Base-by-base conservation (phyloP, 352 stramenopile genomes). In the Globisporangium heterothallicum region DNA sequence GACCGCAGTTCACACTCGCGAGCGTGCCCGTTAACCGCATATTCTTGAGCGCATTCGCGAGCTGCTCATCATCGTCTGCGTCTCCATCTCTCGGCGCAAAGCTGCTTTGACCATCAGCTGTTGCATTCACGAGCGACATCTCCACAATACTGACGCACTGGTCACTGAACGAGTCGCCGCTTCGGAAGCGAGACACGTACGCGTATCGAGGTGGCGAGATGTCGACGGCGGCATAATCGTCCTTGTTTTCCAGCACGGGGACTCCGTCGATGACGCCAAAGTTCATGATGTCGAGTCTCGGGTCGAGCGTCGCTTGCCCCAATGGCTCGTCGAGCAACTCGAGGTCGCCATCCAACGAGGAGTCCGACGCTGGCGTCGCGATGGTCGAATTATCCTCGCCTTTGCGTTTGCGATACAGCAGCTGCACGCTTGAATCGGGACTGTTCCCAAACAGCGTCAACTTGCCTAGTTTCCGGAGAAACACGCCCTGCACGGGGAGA, bases 361-460 rank as follows among this genome's bases (percentile, higher is more conserved):
- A 55, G 34, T 55, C 49, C 6, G 49, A 32, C 4, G 12, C 25
- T 14, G 56, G 49, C 34, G 64, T 52, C 22, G 53, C 32, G n/a
- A 41, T 51, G 40, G 64, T 66, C 32, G 60, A 25, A 49, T 69
- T 62, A 18, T 18, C 21, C 6, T 36, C 27, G 7, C 5, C 14
- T 1, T 35, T 45, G 19, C 64, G 66, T 42, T 84, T 84, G 7
- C 72, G 66, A 63, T 91, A 94, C 50, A 88, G 59, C 36, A 94
- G 65, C 48, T 91, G 75, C 43, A 92, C 76, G 36, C 70, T 88
- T 34, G 78, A 78, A 56, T 92, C 84, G 6, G 80, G 80, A 24
- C 74, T 86, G 63, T 94, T 94, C 42, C 81, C 78, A 53, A 91
- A 92, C 4, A 94, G 64, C 52, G 79, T 91, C 40, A 94, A 64